Conservation (phyloP, 2,329 filamentous ascomycete species). For the Tolypocladium guangdongense region DNA sequence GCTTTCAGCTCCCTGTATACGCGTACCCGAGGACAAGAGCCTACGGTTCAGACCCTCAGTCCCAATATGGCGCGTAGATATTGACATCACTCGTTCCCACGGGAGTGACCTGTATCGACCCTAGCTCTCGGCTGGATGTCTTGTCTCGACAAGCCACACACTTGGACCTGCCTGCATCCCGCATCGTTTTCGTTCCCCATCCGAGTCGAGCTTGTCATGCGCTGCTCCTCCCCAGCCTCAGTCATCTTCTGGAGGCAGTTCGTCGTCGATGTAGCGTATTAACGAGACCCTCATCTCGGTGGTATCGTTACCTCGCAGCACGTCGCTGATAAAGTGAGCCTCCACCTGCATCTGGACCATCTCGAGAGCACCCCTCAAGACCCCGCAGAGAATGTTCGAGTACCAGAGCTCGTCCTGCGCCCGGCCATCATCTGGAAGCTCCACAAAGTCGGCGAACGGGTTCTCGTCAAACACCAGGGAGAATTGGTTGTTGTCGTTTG, state of each 20-base stretch:
- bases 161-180: neutral
- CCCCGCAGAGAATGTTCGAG: constrained; percentile 91
- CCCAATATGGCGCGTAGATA: neutral
- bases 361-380: constrained; percentile 81
- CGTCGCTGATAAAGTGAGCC: constrained; percentile 89
- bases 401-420: constrained; percentile 98
- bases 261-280: constrained; percentile 91
- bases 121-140: neutral
- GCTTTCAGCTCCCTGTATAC: neutral
- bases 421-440: constrained; percentile 87
- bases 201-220: neutral
- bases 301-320: constrained; percentile 84
- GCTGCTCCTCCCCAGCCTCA: constrained; percentile 30
- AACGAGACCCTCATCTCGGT: constrained; percentile 94
- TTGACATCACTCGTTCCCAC: neutral
- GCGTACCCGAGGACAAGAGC: neutral
- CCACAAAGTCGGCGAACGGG: constrained; percentile 92
- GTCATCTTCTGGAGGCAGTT: constrained; percentile 93
- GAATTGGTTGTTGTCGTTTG: constrained; percentile 90
- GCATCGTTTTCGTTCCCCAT: neutral
- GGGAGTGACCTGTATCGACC: neutral
- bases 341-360: constrained; percentile 99
- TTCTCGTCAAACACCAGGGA: constrained; percentile 96
- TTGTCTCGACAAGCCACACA: neutral
- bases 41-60: neutral